Conservation (phyloP, 2,329 filamentous ascomycete species). For the Curvularia lunata region DNA sequence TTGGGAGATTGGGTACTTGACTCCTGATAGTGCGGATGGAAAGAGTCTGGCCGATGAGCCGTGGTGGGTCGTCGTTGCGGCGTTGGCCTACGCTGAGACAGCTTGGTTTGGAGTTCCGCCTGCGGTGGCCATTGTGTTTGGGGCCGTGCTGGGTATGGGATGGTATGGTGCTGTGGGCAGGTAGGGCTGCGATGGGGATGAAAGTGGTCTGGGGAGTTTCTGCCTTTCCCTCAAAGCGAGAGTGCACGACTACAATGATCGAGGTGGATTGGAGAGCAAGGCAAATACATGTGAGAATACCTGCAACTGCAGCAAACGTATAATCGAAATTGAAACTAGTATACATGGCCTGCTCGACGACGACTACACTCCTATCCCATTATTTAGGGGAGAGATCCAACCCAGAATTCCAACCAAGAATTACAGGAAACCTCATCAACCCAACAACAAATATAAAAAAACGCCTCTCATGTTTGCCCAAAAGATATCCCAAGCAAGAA, state of each 20-base stretch:
- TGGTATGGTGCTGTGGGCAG: conserved; percentile 50
- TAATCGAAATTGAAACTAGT: background rate
- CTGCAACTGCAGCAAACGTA: background rate
- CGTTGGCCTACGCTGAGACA: conserved; percentile 50
- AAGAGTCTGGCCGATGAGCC: conserved; percentile 49
- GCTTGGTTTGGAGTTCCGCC: conserved; percentile 51
- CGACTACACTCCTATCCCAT: background rate
- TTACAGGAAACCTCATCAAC: background rate
- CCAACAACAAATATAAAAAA: background rate
- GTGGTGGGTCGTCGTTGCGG: conserved; percentile 56
- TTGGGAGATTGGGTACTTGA: conserved; percentile 54
- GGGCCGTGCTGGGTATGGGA: conserved; percentile 48
- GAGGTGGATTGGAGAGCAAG: background rate
- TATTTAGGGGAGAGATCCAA: background rate
- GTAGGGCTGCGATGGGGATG: conserved; percentile 1
- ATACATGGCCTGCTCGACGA: background rate
- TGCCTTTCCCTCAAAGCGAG: no score
- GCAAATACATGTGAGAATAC: background rate
- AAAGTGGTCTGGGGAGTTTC: background rate
- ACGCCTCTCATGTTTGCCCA: no score
- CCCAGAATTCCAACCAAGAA: no score
- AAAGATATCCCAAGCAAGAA: no score
- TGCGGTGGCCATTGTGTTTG: conserved; percentile 50
- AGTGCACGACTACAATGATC: background rate
- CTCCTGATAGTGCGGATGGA: conserved; percentile 44